Base-by-base conservation (phyloP, 106 monocot genomes). In the Xerophyta viscosa region DNA sequence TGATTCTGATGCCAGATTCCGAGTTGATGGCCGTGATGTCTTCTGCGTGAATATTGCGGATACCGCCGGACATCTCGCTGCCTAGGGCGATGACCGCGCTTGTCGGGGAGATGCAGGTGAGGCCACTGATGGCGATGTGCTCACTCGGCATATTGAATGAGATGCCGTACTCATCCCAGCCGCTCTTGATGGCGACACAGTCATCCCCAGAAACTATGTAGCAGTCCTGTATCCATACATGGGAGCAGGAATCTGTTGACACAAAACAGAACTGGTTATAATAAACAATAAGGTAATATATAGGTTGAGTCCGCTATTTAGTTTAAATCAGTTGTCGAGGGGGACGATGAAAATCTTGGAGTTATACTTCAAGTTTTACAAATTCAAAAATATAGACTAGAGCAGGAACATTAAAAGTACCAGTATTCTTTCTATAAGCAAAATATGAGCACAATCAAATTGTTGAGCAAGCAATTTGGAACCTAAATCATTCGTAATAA, bases 101-200 rank as follows among this genome's bases (percentile, higher is more conserved):
- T 22, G 64, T 71, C 10, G 71, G 71, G 43, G 64, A 71, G 41
- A 71, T 53, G 52, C 71, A 71, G 50, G 64, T 58, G 41, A 71
- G 64, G 14, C 58, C 21, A 3, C 64, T 24, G 51, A 71, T 52
- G 51, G 31, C 20, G 10, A 71, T 71, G 64, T 58, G 71, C 50
- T 71, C 10, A 39, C 71, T 71, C 22, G 71, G 71, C 58, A 50
- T 64, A 8, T 57, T 50, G 29, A 65, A 39, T 2, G 58, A 22
- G 24, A 64, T 64, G 1, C 71, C 71, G n/a, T 64, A 71, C 64
- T 71, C 51, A 39, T 71, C 71, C 71, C 71, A 71, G 8, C 71
- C 71, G 28, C 64, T 64, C 29, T 71, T 71, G 21, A 71, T 65
- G 28, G 64, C 57, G 6, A 71, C 42, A 20, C 71, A 71, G 17